A percentile compares a stretch with the other conserved stretches of the same genome.
Evolutionary conservation across 2,329 filamentous ascomycete genomes (phyloP).

Genomic region (Bipolaris oryzae): DNA sequence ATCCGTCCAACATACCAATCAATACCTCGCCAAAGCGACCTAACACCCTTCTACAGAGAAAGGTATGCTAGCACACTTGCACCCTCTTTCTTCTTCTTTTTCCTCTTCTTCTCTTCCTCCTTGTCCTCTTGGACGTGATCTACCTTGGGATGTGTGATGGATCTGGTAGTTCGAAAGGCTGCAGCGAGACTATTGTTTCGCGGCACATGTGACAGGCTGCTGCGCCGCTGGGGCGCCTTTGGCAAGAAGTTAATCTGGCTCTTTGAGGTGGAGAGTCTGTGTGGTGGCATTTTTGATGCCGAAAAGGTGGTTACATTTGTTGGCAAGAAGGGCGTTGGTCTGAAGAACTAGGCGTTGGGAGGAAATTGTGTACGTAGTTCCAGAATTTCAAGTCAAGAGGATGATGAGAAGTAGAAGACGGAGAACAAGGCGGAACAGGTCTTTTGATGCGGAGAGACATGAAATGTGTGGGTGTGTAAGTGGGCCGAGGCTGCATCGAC

Average conservation of each 20-base stretch:
- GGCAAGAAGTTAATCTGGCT: conserved; percentile 11
- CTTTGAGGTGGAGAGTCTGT: background rate
- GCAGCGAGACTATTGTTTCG: conserved; percentile 2
- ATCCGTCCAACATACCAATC: conserved; percentile 4
- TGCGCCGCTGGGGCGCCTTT: conserved; percentile 4
- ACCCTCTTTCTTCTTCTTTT: background rate
- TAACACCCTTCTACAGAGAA: conserved; percentile 1
- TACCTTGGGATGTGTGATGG: background rate
- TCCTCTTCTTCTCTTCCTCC: background rate
- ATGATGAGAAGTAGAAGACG: background rate
- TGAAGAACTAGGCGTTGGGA: background rate
- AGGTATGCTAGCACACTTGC: conserved; percentile 4
- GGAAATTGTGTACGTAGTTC: background rate
- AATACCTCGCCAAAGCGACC: conserved; percentile 4
- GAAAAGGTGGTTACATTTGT: background rate
- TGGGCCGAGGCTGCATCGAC: background rate
- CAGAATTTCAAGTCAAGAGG: background rate
- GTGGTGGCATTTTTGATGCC: conserved; percentile 2
- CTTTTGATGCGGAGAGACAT: background rate
- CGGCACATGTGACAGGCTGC: background rate
- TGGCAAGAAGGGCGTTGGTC: background rate
- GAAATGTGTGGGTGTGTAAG: background rate
- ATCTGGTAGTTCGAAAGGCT: background rate
- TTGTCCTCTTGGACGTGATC: background rate
- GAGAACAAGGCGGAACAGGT: too few relatives aligned